Evolutionary conservation across 2,329 filamentous ascomycete genomes (phyloP).

Genomic region (Juglanconis oblonga): DNA sequence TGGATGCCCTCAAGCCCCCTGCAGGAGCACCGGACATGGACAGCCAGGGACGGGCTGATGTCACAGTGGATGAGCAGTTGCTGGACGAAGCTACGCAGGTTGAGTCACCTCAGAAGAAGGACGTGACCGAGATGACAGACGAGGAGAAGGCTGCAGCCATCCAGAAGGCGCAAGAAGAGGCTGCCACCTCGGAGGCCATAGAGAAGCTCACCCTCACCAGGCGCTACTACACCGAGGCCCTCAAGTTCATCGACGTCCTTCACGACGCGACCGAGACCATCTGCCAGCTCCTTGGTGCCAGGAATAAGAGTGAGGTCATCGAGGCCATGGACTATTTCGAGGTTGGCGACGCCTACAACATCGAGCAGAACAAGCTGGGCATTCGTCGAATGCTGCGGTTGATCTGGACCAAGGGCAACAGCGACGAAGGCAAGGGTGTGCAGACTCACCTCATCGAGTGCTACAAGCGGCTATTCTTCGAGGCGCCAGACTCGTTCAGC

Average conservation of each 20-base stretch:
- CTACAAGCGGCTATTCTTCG: conserved; percentile 94
- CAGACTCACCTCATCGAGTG: conserved; percentile 96
- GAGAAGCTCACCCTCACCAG: conserved; percentile 83
- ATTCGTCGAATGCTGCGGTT: conserved; percentile 94
- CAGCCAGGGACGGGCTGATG: conserved; percentile 53
- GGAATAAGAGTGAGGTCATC: conserved; percentile 97
- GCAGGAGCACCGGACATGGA: conserved; percentile 70
- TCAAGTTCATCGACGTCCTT: conserved; percentile 89
- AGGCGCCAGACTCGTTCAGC: conserved; percentile 84
- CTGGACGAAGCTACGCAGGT: conserved; percentile 87
- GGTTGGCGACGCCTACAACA: conserved; percentile 90
- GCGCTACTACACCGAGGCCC: conserved; percentile 88
- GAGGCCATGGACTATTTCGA: conserved; percentile 99
- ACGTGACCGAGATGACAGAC: conserved; percentile 65
- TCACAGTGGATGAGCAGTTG: conserved; percentile 71
- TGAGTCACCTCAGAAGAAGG: conserved; percentile 64
- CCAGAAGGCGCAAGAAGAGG: conserved; percentile 79
- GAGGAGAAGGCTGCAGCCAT: conserved; percentile 72
- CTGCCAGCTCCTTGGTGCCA: conserved; percentile 84
- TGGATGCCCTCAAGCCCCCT: conserved; percentile 78
- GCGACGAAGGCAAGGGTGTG: conserved; percentile 96
- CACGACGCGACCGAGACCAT: conserved; percentile 78
- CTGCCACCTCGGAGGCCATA: conserved; percentile 83
- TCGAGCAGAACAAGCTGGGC: conserved; percentile 87
- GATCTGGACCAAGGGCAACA: conserved; percentile 99